Evolutionary conservation across 1,284 basidiomycete species (phyloP).

Genomic region (Microbotryum scabiosae): DNA sequence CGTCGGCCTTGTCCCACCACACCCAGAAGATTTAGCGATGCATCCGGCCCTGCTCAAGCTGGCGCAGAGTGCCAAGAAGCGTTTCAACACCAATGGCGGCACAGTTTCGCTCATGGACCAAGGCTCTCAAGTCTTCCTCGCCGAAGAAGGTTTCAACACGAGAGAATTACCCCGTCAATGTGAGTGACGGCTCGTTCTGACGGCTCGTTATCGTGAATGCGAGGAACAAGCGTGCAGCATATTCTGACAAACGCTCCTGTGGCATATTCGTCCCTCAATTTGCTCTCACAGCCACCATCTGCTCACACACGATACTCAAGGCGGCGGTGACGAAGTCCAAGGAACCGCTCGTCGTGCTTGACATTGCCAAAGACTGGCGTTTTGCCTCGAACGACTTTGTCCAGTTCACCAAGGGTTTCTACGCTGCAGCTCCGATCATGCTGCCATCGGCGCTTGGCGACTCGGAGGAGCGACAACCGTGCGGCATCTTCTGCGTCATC

Average conservation of each 20-base stretch:
- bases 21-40: slow-evolving; percentile 6
- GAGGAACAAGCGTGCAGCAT: background rate
- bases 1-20: background rate
- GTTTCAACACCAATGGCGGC: slow-evolving; percentile 16
- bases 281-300: slow-evolving; percentile 5
- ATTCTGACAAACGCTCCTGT: background rate
- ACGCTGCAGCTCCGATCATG: slow-evolving; percentile 26
- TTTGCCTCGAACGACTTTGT: slow-evolving; percentile 21
- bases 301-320: slow-evolving; percentile 24
- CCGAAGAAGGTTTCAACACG: slow-evolving; percentile 8
- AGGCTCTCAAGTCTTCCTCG: slow-evolving; percentile 22
- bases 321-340: slow-evolving; percentile 14
- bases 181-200: background rate
- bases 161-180: slow-evolving; percentile 8
- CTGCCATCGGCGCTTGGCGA: slow-evolving; percentile 25
- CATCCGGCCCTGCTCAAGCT: slow-evolving; percentile 14
- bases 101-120: slow-evolving; percentile 24
- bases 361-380: slow-evolving; percentile 26
- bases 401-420: slow-evolving; percentile 20
- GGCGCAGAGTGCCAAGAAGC: slow-evolving; percentile 11
- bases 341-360: slow-evolving; percentile 26
- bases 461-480: slow-evolving; percentile 11
- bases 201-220: too few relatives aligned
- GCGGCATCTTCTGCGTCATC: slow-evolving; percentile 26
- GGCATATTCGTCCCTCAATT: background rate